phyloP scores from a whole-genome alignment of 2,329 filamentous ascomycete species.

The Fusarium temperatum region DNA sequence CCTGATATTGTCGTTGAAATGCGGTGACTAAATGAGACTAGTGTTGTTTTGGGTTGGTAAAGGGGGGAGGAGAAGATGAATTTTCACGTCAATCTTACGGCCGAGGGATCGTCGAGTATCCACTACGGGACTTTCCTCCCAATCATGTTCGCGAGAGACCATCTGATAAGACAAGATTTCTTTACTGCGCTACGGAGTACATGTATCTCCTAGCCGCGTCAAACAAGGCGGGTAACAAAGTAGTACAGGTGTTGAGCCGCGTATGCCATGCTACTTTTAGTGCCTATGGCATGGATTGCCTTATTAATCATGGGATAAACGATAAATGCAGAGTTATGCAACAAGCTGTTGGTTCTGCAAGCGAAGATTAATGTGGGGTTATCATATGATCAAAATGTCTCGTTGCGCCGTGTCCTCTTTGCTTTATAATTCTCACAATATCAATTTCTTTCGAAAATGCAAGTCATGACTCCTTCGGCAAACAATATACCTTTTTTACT shows the following conservation, averaged over 20 bases:
- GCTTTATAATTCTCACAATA: not conserved
- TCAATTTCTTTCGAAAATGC: fast-evolving
- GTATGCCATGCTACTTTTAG: fast-evolving
- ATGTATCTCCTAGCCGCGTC: not conserved
- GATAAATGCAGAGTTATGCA: not conserved
- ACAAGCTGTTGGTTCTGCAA: not conserved
- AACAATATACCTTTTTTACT: not conserved
- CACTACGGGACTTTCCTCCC: not conserved
- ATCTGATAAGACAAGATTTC: conserved; percentile 20
- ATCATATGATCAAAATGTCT: not conserved
- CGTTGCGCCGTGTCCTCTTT: not conserved
- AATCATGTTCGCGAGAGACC: fast-evolving
- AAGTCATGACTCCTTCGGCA: fast-evolving
- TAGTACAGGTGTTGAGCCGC: too few species aligned
- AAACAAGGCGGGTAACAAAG: fast-evolving
- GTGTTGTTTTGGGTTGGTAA: not conserved
- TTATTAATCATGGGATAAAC: fast-evolving
- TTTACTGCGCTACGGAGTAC: not conserved
- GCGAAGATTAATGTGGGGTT: not conserved
- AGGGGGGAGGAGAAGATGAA: conserved; percentile 11
- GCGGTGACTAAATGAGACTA: conserved; percentile 22
- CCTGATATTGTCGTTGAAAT: not conserved
- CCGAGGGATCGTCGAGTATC: not conserved
- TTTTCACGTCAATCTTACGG: conserved; percentile 4
- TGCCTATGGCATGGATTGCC: fast-evolving